phyloP scores from a whole-genome alignment of 257 asterid genomes.

The Nicotiana otophora region DNA sequence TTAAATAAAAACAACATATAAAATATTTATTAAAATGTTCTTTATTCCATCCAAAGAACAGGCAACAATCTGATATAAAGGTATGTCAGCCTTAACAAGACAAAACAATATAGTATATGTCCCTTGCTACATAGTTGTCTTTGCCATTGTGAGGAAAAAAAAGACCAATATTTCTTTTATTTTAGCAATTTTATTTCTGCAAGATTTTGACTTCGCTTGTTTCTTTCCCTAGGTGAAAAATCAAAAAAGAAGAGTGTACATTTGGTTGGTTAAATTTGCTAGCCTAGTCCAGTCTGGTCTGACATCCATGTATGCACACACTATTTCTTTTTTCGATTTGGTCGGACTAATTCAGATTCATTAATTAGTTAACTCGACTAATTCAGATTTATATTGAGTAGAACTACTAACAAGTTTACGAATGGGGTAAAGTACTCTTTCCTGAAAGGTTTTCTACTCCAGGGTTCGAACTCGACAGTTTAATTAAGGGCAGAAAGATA shows the following conservation, averaged over 20 bases:
- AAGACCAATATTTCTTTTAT: conserved; percentile 13
- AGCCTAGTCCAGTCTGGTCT: background rate
- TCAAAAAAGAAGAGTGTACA: background rate
- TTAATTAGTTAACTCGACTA: background rate
- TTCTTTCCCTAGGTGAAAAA: conserved; percentile 23
- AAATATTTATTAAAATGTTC: background rate
- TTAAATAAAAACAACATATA: background rate
- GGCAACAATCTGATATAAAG: conserved; percentile 18
- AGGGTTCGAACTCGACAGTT: background rate
- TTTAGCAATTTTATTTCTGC: background rate
- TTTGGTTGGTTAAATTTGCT: background rate
- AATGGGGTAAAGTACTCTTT: too few species aligned
- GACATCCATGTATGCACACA: background rate
- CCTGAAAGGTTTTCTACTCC: too few species aligned
- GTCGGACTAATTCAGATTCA: background rate
- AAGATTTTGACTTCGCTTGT: conserved; percentile 5
- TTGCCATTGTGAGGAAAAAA: background rate
- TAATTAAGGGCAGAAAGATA: too few species aligned
- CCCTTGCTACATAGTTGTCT: conserved; percentile 12
- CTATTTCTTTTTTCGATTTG: background rate
- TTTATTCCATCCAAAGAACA: conserved; percentile 10
- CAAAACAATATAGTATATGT: conserved; percentile 18
- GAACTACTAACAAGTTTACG: too few species aligned
- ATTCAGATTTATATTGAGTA: background rate
- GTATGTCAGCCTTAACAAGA: conserved; percentile 24